Evolutionary conservation across 164 flowering plant genomes (phyloP), one percentile per base, ranked within the genome.

Genomic region (Platanus orientalis): DNA sequence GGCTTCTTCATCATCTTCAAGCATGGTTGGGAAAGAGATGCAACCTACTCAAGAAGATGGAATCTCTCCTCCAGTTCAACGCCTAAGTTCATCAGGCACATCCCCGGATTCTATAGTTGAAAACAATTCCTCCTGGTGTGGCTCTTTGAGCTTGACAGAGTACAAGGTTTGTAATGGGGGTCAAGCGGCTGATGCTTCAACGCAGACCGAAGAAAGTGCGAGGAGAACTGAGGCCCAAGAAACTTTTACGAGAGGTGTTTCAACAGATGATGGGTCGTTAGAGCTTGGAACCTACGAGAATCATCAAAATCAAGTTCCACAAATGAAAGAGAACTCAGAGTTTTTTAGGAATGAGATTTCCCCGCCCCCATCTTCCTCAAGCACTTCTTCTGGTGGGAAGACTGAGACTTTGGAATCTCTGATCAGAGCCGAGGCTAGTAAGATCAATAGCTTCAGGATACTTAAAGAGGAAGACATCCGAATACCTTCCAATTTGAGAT

Each of bases 331-430:
- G 58, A 79, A 73, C 54, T 47, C 83, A 32, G 83, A 73, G 56
- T 65, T 71, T 53, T 69, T 62, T 49, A 73, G 73, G 28, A 79
- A 73, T 34, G 69, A 80, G 14, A 71, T 80, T 67, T 84, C 96
- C 1, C 89, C 96, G 32, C 79, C 85, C 20, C 84, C 84, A 25
- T 69, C 83, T 34, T 77, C 88, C 26, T 81, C 89, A 7, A 84
- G 90, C 72, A 80, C 87, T 13, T 89, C 49, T n/a, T 88, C 92
- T 1, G 81, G 82, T 44, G 88, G 88, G 61, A 84, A 85, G 77
- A 80, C 83, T 4, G 96, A 89, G 29, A 95, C 99, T 5, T 75
- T 95, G 75, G 99, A 95, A 69, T 85, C 97, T 34, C 67, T 92
- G 55, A 92, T 95, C 49, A 88, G 86, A 76, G 86, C 96, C 39